Percentiles rank a stretch among this genome's conserved stretches.
Conservation (phyloP, 441 rosid genomes). For the Manihot esculenta region DNA sequence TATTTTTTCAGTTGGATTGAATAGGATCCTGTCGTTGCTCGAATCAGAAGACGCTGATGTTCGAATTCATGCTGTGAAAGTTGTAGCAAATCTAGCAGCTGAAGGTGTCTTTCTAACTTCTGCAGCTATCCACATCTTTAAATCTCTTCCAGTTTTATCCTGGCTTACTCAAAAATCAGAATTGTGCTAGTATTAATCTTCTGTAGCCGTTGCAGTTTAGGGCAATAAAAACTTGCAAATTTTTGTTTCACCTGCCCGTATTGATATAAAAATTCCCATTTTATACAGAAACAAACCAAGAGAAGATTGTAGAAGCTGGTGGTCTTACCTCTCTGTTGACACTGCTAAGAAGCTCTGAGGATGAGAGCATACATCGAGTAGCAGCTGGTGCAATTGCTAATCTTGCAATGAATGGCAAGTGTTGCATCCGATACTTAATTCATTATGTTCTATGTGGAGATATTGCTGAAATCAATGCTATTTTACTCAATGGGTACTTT, state of each 20-base stretch:
- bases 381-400: constrained; percentile 99
- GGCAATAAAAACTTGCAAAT: too few relatives aligned
- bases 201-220: too few relatives aligned
- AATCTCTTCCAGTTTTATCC: not conserved
- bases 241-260: too few relatives aligned
- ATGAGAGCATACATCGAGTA: constrained; percentile 92
- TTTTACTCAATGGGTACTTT: not conserved
- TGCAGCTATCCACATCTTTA: not conserved
- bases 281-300: constrained; percentile 83
- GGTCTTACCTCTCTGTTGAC: constrained; percentile 79
- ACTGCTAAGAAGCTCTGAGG: constrained; percentile 81
- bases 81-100: constrained; percentile 99
- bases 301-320: constrained; percentile 98
- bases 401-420: constrained; percentile 97
- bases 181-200: too few relatives aligned
- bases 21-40: constrained; percentile 88
- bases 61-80: constrained; percentile 95
- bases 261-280: constrained; percentile 4
- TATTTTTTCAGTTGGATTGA: constrained; percentile 79
- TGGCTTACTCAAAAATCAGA: not conserved
- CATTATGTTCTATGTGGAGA: not conserved
- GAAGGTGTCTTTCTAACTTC: constrained; percentile 63
- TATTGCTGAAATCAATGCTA: not conserved
- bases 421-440: not conserved
- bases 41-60: constrained; percentile 98